Evolutionary conservation across 306 rosid species (phyloP), one percentile per base, ranked within the genome.

Genomic region (Psophocarpus tetragonolobus): DNA sequence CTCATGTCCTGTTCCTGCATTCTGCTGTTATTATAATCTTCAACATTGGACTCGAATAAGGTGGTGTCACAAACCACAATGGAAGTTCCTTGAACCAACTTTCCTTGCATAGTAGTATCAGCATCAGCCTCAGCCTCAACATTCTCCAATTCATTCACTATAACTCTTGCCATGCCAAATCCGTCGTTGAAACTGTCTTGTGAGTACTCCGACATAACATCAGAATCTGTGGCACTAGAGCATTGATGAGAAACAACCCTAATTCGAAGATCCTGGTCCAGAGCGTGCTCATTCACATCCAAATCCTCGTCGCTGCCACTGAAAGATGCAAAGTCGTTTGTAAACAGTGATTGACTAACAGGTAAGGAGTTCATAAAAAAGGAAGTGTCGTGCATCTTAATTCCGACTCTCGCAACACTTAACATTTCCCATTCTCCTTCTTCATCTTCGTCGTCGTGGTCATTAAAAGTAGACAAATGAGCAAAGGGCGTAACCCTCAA

Each of bases 401-500:
- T 57, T 61, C 82, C 82, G 4, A 74, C 68, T 27, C 73, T 84
- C 21, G n/a, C 81, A 35, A 8, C 58, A 73, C 71, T 39, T 6
- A 36, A 80, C 48, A 38, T 44, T 45, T 53, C 62, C 7, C 65
- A 75, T 7, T 48, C 68, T 6, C 69, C 84, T 4, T 81, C 61
- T 10, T 11, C 32, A 3, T 21, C 92, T 0, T 82, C 82, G 0
- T 62, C 73, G 0, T 68, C 80, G 0, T 64, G 85, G 5, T 87
- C 96, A 1, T 82, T 87, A 15, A 81, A 83, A 79, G 76, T 74
- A 57, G 90, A 87, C 47, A 91, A 72, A 33, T 80, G 82, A 4
- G 96, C 96, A 82, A 89, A 76, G 2, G 96, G 96, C 83, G 54
- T 81, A 73, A 77, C 87, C 50, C 73, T 76, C 54, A 78, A 57